Conservation (phyloP, 495 filamentous ascomycete species). For the Penicillium argentinense region DNA sequence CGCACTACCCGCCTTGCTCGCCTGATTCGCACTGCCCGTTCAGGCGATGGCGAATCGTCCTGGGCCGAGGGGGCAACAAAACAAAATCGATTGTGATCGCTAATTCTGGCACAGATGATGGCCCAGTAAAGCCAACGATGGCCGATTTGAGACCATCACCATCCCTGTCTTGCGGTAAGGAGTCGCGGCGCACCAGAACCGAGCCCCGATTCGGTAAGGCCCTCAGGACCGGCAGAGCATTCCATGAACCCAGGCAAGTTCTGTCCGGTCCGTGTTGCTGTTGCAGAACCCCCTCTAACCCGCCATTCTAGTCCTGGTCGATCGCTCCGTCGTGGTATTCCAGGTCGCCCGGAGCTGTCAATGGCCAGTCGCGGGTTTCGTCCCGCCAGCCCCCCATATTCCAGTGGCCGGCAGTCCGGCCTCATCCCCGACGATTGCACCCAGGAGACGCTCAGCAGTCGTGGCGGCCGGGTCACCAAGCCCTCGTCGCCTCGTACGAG, state of each 20-base stretch:
- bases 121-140: not conserved
- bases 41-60: too few relatives aligned
- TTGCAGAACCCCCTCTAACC: not conserved
- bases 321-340: constrained; percentile 16
- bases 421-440: constrained; percentile 20
- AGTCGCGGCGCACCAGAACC: not conserved
- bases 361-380: constrained; percentile 24
- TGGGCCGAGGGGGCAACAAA: too few relatives aligned
- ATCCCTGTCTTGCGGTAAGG: too few relatives aligned
- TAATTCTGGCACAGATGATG: too few relatives aligned
- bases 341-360: constrained; percentile 19
- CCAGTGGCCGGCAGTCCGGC: constrained; percentile 22
- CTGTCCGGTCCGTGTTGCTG: too few relatives aligned
- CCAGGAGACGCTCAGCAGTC: constrained; percentile 25
- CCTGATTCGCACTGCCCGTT: too few relatives aligned
- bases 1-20: too few relatives aligned
- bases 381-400: constrained; percentile 22
- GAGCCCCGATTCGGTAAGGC: not conserved
- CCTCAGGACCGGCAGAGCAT: not conserved
- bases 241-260: too few relatives aligned
- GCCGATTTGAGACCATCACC: too few relatives aligned
- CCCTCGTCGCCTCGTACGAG: constrained; percentile 10
- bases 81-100: too few relatives aligned
- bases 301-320: not conserved
- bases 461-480: constrained; percentile 13